Evolutionary conservation across 192 early-diverging fungal genomes (phyloP).

Genomic region (Podila epicladia): DNA sequence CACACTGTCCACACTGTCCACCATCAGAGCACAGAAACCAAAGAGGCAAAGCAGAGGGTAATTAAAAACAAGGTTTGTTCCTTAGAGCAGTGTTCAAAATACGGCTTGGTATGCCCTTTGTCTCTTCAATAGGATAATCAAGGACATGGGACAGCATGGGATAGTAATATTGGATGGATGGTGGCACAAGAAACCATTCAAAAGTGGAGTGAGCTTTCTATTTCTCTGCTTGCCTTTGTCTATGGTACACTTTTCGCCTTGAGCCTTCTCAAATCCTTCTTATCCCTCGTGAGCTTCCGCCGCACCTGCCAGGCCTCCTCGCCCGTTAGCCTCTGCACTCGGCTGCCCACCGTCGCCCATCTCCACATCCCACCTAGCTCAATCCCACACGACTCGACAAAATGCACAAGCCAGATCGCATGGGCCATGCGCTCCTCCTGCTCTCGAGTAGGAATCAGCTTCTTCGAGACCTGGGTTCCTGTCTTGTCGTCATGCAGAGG

Average conservation of each 20-base stretch:
- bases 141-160: background rate
- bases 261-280: background rate
- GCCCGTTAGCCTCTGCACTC: constrained; percentile 20
- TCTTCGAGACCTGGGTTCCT: background rate
- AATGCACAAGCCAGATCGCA: constrained; percentile 29
- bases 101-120: background rate
- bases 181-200: too few species aligned
- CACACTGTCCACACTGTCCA: too few species aligned
- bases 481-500: background rate
- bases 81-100: background rate
- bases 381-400: constrained; percentile 28
- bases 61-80: background rate
- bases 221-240: too few species aligned
- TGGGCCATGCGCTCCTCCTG: constrained; percentile 4
- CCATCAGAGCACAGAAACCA: background rate
- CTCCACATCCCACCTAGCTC: constrained; percentile 32
- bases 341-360: constrained; percentile 18
- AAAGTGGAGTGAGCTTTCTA: too few species aligned
- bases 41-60: background rate
- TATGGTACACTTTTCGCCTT: background rate
- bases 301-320: constrained; percentile 1
- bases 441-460: background rate
- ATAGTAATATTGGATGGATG: background rate
- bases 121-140: too few species aligned
- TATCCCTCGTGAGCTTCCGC: constrained; percentile 1